Percentiles rank a stretch among this genome's conserved stretches.
Evolutionary conservation across 192 early-diverging fungal species (phyloP).

Genomic region (Kappamyces sp.): DNA sequence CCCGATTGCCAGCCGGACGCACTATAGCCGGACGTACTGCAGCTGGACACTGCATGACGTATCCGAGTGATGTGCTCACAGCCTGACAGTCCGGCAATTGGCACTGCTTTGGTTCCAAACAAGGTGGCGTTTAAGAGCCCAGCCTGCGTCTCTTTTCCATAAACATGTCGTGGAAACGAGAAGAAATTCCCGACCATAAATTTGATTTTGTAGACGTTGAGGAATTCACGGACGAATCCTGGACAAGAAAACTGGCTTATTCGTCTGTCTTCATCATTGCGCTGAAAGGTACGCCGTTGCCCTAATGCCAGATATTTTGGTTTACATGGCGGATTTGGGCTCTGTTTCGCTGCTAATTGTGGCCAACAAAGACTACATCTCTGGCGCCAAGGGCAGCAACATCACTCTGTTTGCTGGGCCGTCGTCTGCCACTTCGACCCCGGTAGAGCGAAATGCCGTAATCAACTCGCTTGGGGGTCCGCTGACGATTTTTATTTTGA

Average conservation of each 20-base stretch:
- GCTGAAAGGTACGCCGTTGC: constrained; percentile 38
- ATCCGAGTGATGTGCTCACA: no score
- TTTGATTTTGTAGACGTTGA: constrained; percentile 83
- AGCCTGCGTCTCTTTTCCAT: no score
- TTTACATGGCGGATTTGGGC: constrained; percentile 77
- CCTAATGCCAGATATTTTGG: constrained; percentile 39
- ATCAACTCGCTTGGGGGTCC: constrained; percentile 16
- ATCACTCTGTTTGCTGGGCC: background rate
- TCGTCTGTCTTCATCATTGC: constrained; percentile 55
- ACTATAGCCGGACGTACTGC: no score
- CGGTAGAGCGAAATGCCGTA: background rate
- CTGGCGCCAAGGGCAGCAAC: background rate
- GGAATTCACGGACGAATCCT: constrained; percentile 52
- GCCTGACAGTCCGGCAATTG: no score
- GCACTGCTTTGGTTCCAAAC: no score
- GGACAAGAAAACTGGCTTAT: constrained; percentile 43
- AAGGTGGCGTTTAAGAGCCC: no score
- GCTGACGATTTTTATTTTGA: constrained; percentile 26
- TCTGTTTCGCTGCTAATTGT: constrained; percentile 62
- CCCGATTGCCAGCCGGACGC: no score
- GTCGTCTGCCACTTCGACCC: background rate
- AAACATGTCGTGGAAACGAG: constrained; percentile 67
- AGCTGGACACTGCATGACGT: no score
- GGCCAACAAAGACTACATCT: constrained; percentile 1
- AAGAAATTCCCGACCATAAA: constrained; percentile 74